Conservation (phyloP, 225 moss, liverwort and hornwort species). For the Antitrichia curtipendula region DNA sequence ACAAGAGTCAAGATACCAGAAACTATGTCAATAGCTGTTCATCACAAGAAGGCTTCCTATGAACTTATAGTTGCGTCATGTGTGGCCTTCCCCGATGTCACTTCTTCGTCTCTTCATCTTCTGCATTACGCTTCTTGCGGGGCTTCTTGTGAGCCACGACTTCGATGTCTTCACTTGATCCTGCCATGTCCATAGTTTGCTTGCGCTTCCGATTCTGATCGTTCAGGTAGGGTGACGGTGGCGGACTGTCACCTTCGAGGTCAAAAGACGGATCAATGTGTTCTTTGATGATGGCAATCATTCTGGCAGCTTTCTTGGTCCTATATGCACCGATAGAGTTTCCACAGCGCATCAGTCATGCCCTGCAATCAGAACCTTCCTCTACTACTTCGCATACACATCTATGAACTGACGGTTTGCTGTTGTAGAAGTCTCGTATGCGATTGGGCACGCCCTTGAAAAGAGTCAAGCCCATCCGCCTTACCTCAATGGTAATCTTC, state of each 20-base stretch:
- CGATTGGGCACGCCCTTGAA: background rate
- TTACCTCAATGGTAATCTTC: background rate
- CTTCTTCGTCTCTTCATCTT: background rate
- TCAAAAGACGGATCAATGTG: background rate
- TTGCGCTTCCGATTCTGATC: background rate
- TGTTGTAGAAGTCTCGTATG: background rate
- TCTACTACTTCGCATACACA: background rate
- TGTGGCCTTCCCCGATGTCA: background rate
- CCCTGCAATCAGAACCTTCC: background rate
- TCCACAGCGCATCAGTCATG: background rate
- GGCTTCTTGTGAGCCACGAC: background rate
- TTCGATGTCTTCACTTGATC: background rate
- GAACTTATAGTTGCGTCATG: background rate
- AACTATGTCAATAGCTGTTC: background rate
- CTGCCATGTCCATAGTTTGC: background rate
- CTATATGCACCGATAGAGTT: background rate
- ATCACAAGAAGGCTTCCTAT: background rate
- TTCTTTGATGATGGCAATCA: background rate
- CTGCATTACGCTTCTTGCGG: background rate
- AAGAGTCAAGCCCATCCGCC: background rate
- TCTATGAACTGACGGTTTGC: background rate
- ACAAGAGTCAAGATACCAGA: background rate
- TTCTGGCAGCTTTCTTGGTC: background rate
- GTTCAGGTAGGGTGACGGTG: background rate
- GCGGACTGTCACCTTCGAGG: background rate